Conservation (phyloP, 352 stramenopile genomes). For the Pythium rhizo-oryzae region DNA sequence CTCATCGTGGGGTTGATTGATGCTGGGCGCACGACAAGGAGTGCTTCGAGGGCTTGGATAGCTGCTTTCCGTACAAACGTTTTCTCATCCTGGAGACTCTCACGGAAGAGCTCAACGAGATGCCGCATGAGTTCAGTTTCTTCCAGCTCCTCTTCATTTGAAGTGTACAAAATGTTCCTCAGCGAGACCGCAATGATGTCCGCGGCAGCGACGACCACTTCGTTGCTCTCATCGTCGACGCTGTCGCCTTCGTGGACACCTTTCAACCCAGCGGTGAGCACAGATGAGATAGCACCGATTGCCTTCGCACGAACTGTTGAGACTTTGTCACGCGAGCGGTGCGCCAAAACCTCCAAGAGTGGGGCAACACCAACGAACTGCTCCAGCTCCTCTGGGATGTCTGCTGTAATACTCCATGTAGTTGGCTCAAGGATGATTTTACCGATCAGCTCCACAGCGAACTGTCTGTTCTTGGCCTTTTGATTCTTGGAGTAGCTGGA, state of each 20-base stretch:
- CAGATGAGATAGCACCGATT: conserved; percentile 71
- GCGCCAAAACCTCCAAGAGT: conserved; percentile 69
- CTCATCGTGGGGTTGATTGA: conserved; percentile 54
- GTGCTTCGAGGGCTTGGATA: conserved; percentile 75
- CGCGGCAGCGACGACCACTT: conserved; percentile 17
- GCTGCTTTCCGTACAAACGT: conserved; percentile 81
- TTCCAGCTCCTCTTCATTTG: conserved; percentile 27
- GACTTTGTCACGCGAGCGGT: conserved; percentile 78
- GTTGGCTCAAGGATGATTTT: conserved; percentile 62
- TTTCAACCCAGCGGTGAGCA: conserved; percentile 54
- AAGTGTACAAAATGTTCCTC: conserved; percentile 52
- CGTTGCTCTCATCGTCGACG: conserved; percentile 4
- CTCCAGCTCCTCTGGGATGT: conserved; percentile 35
- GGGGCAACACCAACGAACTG: conserved; percentile 54
- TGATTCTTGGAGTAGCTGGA: conserved; percentile 71
- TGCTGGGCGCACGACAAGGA: conserved; percentile 56
- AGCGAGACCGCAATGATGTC: conserved; percentile 52
- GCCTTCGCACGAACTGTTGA: conserved; percentile 81
- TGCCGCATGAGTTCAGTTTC: conserved; percentile 70
- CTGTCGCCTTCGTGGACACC: conserved; percentile 24
- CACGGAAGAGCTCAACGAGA: conserved; percentile 74
- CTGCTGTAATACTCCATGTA: conserved; percentile 41
- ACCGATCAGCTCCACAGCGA: conserved; percentile 75
- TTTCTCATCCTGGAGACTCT: conserved; percentile 79
- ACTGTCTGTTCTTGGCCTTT: conserved; percentile 81